Base-by-base conservation (phyloP, 345 rosid genomes). In the Boechera retrofracta region DNA sequence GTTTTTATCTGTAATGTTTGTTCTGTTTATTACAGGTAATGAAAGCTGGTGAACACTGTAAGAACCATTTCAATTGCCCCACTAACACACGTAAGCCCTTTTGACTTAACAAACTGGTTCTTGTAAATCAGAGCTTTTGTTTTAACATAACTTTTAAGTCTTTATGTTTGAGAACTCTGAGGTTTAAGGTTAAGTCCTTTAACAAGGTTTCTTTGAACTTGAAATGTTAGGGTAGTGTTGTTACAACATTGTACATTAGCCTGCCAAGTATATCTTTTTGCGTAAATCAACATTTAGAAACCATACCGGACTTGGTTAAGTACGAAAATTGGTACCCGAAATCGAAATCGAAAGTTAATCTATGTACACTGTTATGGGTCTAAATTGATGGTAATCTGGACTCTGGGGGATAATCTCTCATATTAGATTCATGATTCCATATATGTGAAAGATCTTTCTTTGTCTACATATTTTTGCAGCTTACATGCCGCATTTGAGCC, bases 401-500 rank as follows among this genome's bases (percentile, higher is more conserved):
- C 24, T 21, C 24, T 21, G 24, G 24, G 24, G 31, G 6, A 35
- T 44, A 4, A 24, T 35, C 26, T 52, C 32, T 57, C 53, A 33
- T 49, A 10, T 53, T 6, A 52, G 45, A 64, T 29, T 55, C 35
- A 41, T 15, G 21, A 16, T 9, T n/a, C 13, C 18, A 32, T 28
- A 28, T 28, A 28, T 57, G 36, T 57, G 5, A 3, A 13, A 31
- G 0, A 6, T 0, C 0, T 41, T 42, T 41, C 10, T 28, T 32
- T 70, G 36, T 65, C 51, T 16, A 59, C 32, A 41, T 2, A 18
- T 47, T n/a, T 0, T 73, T 36, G 85, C 83, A 93, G 97, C 92
- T 45, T 89, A 89, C 79, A 93, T 93, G 98, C 98, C 97, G 10
- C 98, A 89, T 84, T 68, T 87, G 72, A 93, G 98, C 83, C 80